phyloP scores from a whole-genome alignment of 768 basidiomycete genomes.

The Fibroporia radiculosa region DNA sequence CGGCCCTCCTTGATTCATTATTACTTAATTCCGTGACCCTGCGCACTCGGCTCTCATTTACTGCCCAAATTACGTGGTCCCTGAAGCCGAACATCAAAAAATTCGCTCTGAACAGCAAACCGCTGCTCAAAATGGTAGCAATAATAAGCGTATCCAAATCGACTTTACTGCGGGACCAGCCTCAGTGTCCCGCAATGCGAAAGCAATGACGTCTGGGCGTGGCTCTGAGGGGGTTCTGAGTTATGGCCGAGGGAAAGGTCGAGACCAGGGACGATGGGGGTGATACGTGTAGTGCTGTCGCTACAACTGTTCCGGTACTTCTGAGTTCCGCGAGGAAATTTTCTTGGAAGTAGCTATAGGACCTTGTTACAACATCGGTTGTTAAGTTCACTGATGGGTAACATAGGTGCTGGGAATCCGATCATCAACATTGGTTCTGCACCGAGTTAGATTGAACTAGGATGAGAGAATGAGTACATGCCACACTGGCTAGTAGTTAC shows the following conservation, averaged over 20 bases:
- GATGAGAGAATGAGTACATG: too few relatives aligned
- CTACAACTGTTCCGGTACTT: too few relatives aligned
- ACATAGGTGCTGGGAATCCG: too few relatives aligned
- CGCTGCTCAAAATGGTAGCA: conserved; percentile 24
- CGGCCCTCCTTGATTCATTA: not conserved
- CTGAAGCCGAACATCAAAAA: conserved; percentile 33
- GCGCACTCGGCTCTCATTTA: not conserved
- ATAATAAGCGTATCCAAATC: conserved; percentile 34
- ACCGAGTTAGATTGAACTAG: too few relatives aligned
- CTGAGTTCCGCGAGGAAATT: too few relatives aligned
- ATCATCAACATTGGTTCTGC: too few relatives aligned
- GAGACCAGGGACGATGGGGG: conserved; percentile 10
- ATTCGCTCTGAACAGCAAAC: conserved; percentile 33
- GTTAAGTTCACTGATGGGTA: too few relatives aligned
- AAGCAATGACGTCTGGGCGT: not conserved
- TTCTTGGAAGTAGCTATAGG: too few relatives aligned
- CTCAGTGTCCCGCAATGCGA: not conserved
- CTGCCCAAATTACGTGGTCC: not conserved
- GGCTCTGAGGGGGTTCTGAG: conserved; percentile 12
- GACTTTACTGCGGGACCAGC: conserved; percentile 31
- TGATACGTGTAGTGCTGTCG: too few relatives aligned
- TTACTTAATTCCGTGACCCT: not conserved
- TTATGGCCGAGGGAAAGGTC: conserved; percentile 6
- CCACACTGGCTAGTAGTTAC: too few relatives aligned
- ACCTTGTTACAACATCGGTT: too few relatives aligned